Evolutionary conservation across 2,329 filamentous ascomycete species (phyloP).

Genomic region (Helminthosporium solani): DNA sequence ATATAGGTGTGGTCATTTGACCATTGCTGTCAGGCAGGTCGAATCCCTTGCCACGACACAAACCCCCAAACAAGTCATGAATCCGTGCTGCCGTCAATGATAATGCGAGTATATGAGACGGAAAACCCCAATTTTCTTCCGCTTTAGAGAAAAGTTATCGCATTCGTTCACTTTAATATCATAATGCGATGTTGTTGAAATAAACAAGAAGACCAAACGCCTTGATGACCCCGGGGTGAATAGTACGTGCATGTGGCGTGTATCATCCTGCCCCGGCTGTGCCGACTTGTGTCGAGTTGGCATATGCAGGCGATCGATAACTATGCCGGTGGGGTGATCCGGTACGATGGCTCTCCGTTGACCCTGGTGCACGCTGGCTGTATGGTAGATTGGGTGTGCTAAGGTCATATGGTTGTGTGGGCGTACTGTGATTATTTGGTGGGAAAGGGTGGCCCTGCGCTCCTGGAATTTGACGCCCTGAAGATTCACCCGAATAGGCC

Average conservation of each 20-base stretch:
- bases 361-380: constrained; percentile 34
- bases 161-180: constrained; percentile 18
- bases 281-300: constrained; percentile 39
- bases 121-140: constrained; percentile 9
- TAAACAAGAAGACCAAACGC: constrained; percentile 20
- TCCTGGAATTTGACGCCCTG: constrained; percentile 69
- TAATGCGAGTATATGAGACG: constrained; percentile 10
- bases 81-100: constrained; percentile 10
- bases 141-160: constrained; percentile 11
- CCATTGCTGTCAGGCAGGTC: not conserved
- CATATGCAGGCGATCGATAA: constrained; percentile 39
- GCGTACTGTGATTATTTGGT: constrained; percentile 27
- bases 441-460: constrained; percentile 16
- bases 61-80: constrained; percentile 12
- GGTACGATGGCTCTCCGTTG: constrained; percentile 37
- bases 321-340: constrained; percentile 42
- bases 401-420: constrained; percentile 33
- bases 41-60: not conserved
- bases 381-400: constrained; percentile 37
- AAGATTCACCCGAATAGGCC: constrained; percentile 79
- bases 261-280: constrained; percentile 39
- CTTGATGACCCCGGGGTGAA: constrained; percentile 25
- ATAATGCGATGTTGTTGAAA: constrained; percentile 12
- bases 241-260: not conserved
- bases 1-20: constrained; percentile 3